A percentile compares a stretch with the other conserved stretches of the same genome.
phyloP scores from a whole-genome alignment of 257 asterid genomes.

The Oldenlandia corymbosa region DNA sequence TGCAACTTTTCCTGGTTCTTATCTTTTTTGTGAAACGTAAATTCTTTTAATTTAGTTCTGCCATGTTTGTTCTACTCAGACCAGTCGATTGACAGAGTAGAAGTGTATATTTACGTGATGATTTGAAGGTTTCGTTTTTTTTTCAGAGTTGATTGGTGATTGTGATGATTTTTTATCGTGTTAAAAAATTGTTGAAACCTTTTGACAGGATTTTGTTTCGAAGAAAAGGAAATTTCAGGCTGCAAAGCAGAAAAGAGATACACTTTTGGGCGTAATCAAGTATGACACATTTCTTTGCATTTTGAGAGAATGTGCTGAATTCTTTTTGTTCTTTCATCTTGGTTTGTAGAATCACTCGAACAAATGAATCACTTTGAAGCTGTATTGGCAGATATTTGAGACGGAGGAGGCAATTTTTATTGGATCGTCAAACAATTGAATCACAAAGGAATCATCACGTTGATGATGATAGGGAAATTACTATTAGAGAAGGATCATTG shows the following conservation, averaged over 20 bases:
- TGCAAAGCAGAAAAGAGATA: constrained; percentile 15
- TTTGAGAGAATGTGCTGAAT: not conserved
- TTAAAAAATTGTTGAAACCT: not conserved
- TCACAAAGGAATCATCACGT: not conserved
- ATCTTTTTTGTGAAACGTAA: no score
- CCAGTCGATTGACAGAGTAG: no score
- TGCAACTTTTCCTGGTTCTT: no score
- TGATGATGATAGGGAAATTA: not conserved
- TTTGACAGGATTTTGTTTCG: constrained; percentile 16
- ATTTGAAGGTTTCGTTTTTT: not conserved
- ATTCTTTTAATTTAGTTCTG: no score
- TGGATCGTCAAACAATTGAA: not conserved
- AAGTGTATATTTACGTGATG: no score
- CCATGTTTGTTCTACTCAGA: no score
- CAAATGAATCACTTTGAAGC: not conserved
- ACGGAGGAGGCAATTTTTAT: not conserved
- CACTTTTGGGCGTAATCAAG: constrained; percentile 11
- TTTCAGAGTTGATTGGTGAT: not conserved
- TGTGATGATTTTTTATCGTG: not conserved
- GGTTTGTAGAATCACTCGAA: not conserved
- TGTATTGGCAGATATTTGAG: constrained; percentile 1
- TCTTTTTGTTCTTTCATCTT: not conserved
- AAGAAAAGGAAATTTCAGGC: constrained; percentile 16
- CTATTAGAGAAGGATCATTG: not conserved
- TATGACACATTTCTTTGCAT: not conserved